These are phyloP conservation scores for Pleurotus sapidus DNA, from an alignment of 768 basidiomycete genomes.

Conservation along the genomic window DNA sequence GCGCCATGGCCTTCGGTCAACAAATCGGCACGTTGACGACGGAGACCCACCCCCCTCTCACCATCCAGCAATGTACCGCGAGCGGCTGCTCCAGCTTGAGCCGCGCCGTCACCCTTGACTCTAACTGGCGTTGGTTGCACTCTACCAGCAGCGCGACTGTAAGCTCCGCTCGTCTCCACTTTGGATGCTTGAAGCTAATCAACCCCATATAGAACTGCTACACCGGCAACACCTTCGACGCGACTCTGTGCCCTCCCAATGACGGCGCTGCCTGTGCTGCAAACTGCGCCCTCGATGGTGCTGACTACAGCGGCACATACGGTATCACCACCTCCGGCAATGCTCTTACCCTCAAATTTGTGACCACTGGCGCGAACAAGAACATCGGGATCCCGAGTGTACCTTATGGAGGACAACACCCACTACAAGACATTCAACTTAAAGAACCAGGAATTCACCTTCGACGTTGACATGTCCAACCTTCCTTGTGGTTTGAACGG, in stretches of 20 bases:
- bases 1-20: slow-evolving; percentile 39
- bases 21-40: slow-evolving; percentile 46
- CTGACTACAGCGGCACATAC: slow-evolving; percentile 48
- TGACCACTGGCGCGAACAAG: slow-evolving; percentile 32
- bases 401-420: slow-evolving; percentile 46
- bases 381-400: slow-evolving; percentile 45
- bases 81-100: slow-evolving; percentile 33
- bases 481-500: slow-evolving; percentile 60
- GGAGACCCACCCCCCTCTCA: slow-evolving; percentile 46
- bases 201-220: slow-evolving; percentile 38
- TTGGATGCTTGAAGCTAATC: background rate
- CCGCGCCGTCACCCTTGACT: slow-evolving; percentile 41
- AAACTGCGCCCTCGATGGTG: slow-evolving; percentile 42
- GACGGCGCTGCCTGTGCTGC: slow-evolving; percentile 43
- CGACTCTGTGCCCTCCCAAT: slow-evolving; percentile 39
- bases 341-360: slow-evolving; percentile 46
- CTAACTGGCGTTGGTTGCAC: slow-evolving; percentile 55
- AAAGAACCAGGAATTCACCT: slow-evolving; percentile 57
- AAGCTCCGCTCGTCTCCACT: background rate
- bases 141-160: slow-evolving; percentile 18
- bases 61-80: slow-evolving; percentile 41
- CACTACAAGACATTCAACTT: slow-evolving; percentile 44
- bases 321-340: slow-evolving; percentile 47
- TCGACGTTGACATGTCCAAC: slow-evolving; percentile 59
- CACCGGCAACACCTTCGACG: slow-evolving; percentile 55